Evolutionary conservation across 768 basidiomycete genomes (phyloP).

Genomic region (Collybia nuda): DNA sequence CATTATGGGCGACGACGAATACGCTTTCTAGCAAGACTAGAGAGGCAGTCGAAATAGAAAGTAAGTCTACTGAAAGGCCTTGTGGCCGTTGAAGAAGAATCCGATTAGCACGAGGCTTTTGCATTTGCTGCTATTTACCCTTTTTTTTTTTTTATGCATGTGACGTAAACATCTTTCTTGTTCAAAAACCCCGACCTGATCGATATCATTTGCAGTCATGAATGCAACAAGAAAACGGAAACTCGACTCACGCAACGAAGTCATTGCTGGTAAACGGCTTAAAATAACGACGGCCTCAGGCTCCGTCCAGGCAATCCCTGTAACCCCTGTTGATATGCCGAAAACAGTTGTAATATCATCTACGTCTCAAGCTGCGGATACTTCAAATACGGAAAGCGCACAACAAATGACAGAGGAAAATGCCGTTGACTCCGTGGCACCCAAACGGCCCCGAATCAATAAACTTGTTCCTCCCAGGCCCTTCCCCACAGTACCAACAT

Average conservation of each 20-base stretch:
- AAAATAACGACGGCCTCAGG: conserved; percentile 23
- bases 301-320: conserved; percentile 8
- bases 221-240: conserved; percentile 36
- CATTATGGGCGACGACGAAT: conserved; percentile 53
- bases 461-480: conserved; percentile 76
- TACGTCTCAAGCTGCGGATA: not conserved
- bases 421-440: conserved; percentile 7
- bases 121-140: conserved; percentile 21
- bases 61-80: conserved; percentile 11
- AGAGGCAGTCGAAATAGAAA: conserved; percentile 20
- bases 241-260: conserved; percentile 23
- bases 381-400: not conserved
- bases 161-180: conserved; percentile 8
- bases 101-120: conserved; percentile 17
- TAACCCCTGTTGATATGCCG: conserved; percentile 4
- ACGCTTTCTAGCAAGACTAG: conserved; percentile 28
- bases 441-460: conserved; percentile 38
- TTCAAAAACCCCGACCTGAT: conserved; percentile 7
- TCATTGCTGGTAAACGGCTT: conserved; percentile 26
- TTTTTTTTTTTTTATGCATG: conserved; percentile 6
- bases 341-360: not conserved
- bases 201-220: conserved; percentile 1
- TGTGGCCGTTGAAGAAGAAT: conserved; percentile 22
- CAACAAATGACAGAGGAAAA: not conserved
- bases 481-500: conserved; percentile 70